Base-by-base conservation (phyloP, 805 yeast genomes). In the Lipomyces chichibuensis region DNA sequence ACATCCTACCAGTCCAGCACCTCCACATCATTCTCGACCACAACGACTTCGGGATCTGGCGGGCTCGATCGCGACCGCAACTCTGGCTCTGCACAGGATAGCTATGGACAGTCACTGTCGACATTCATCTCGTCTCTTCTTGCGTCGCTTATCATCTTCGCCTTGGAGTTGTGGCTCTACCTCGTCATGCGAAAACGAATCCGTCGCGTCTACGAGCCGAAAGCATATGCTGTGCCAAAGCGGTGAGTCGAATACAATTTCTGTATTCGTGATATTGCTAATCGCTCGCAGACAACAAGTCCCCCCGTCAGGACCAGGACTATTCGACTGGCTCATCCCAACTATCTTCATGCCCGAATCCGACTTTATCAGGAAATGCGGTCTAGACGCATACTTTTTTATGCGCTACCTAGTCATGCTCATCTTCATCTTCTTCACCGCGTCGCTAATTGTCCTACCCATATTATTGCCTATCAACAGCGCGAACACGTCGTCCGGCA, bases 381-480 rank as follows among this genome's bases (percentile, higher is more conserved):
- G 98, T 13, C 76, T 94, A 13, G 98, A 94, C 76, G 98, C 97
- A 2, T 94, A 91, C 80, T 88, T 95, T 75, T 94, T 93, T 77
- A 79, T 92, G 69, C 83, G 99, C 70, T 95, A 89, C 75, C 77
- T 95, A 33, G 82, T 85, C 58, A 75, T 89, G 57, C 80, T 92
- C 69, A 80, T 85, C 14, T 67, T 80, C 9, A 76, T 87, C 52
- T 86, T 88, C 64, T 81, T 87, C 1, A 79, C 86, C 51, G 90
- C 90, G 3, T 77, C 86, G 60, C 51, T 84, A 2, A 73, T 86
- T 35, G 79, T 87, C 5, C 85, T 85, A 82, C 87, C 89, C 5
- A 83, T 94, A 59, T 79, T 94, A 64, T 81, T 95, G 13, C 95
- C 98, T 0, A 82, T 94, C 57, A 92, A 93, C 54, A 23, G 55